Evolutionary conservation across 1,139 yeast genomes (phyloP).

Genomic region (Blastobotrys serpentis): DNA sequence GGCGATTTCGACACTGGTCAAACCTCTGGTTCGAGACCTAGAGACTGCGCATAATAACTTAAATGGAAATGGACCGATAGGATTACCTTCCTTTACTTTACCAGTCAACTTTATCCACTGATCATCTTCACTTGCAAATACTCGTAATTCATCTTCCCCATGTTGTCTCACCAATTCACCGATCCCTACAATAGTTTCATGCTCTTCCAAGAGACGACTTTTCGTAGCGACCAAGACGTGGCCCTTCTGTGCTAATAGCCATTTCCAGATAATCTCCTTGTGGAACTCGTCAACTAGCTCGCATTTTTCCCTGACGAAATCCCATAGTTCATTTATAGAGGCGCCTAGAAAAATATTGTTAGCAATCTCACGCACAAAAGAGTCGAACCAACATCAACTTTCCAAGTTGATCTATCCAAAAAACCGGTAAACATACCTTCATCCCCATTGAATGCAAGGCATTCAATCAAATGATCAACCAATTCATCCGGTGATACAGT

Average conservation of each 20-base stretch:
- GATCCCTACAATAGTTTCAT: constrained; percentile 21
- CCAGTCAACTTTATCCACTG: constrained; percentile 42
- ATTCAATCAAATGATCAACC: constrained; percentile 34
- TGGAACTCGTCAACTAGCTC: constrained; percentile 31
- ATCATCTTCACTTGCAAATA: constrained; percentile 37
- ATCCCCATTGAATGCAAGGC: constrained; percentile 37
- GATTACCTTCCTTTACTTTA: constrained; percentile 32
- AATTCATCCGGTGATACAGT: constrained; percentile 34
- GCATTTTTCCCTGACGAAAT: constrained; percentile 25
- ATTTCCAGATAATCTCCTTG: constrained; percentile 33
- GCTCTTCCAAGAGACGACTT: constrained; percentile 18
- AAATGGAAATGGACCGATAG: constrained; percentile 38
- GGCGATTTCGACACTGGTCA: constrained; percentile 39
- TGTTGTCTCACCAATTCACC: constrained; percentile 22
- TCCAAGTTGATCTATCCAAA: background rate
- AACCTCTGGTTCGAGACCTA: constrained; percentile 37
- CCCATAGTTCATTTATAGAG: constrained; percentile 33
- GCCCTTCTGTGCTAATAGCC: constrained; percentile 31
- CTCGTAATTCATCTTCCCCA: constrained; percentile 26
- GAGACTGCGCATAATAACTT: constrained; percentile 40
- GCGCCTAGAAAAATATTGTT: constrained; percentile 28
- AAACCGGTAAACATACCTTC: constrained; percentile 30
- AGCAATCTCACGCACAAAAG: background rate
- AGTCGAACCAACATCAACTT: constrained; percentile 11
- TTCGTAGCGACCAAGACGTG: constrained; percentile 28